Evolutionary conservation across 495 filamentous ascomycete species (phyloP), one percentile per base, ranked within the genome.

Genomic region (Acidiella bohemica): DNA sequence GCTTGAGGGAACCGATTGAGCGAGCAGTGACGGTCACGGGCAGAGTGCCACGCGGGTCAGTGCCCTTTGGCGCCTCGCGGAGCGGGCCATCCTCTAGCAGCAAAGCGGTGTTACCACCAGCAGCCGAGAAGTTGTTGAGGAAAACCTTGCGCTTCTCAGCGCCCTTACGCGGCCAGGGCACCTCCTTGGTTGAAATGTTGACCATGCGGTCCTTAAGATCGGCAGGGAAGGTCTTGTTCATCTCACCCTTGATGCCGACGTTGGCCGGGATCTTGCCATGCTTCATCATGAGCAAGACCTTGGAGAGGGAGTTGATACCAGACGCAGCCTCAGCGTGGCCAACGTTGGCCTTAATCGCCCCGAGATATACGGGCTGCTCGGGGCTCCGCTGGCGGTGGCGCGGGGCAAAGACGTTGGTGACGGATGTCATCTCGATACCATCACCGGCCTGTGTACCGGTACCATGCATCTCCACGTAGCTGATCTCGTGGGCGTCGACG

Each of bases 241-340:
- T 72, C 59, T 72, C 73, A 7, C 67, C 73, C 63, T 93, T 90
- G 65, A 88, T 88, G n/a, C 84, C 84, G 41, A 81, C 76, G 46
- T 90, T 84, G 6, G 84, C 80, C 5, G 85, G 84, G 34, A 95
- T 93, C 24, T 66, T 67, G 52, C 78, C 81, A 54, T 88, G 80
- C 57, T 79, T 68, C 59, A 94, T 62, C 86, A 94, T 94, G 59
- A 93, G 57, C 34, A 94, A 57, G 1, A 88, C 75, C 60, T 95
- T 95, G 57, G 84, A 68, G 16, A 95, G 66, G 1, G 81, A 75
- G 1, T 80, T 80, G 23, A 90, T 71, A 39, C 87, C 87, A 31
- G 87, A 92, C 0, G 79, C 84, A 28, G 85, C 81, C 54, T 94
- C 87, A 24, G 78, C 85, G 58, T 95, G 88, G 1, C 87, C 87